phyloP scores from a whole-genome alignment of 305 asterid genomes.

The Rubia occidens region DNA sequence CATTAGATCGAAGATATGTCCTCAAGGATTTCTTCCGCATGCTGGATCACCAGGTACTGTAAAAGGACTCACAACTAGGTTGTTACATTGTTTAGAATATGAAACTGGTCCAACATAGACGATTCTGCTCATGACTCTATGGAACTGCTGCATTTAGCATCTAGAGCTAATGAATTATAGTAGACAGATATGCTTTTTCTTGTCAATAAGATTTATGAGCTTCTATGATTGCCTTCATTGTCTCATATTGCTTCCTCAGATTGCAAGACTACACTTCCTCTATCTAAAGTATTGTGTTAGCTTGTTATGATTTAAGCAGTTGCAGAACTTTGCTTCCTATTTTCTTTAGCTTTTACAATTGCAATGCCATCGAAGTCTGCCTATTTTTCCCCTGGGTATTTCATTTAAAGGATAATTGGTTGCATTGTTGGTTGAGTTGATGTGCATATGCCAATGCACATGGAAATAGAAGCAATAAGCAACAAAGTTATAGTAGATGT shows the following conservation, averaged over 20 bases:
- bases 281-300: background rate
- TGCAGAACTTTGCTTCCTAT: background rate
- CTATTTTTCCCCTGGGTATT: background rate
- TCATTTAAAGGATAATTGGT: background rate
- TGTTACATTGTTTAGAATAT: background rate
- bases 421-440: background rate
- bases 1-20: slow-evolving; percentile 68
- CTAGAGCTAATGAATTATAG: background rate
- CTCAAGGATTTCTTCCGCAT: slow-evolving; percentile 92
- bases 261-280: background rate
- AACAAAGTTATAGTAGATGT: background rate
- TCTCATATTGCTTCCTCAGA: background rate
- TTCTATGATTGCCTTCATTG: background rate
- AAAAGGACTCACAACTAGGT: background rate
- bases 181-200: background rate
- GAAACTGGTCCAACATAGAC: background rate
- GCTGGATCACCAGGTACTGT: slow-evolving; percentile 82
- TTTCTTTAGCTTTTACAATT: slow-evolving; percentile 1
- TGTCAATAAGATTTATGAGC: background rate
- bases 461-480: background rate
- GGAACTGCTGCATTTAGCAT: background rate
- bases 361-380: background rate
- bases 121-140: background rate
- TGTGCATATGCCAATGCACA: background rate
- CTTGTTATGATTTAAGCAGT: background rate